These are phyloP conservation scores for Senna siamea DNA, from an alignment of 306 rosid genomes.

Conservation along the genomic window DNA sequence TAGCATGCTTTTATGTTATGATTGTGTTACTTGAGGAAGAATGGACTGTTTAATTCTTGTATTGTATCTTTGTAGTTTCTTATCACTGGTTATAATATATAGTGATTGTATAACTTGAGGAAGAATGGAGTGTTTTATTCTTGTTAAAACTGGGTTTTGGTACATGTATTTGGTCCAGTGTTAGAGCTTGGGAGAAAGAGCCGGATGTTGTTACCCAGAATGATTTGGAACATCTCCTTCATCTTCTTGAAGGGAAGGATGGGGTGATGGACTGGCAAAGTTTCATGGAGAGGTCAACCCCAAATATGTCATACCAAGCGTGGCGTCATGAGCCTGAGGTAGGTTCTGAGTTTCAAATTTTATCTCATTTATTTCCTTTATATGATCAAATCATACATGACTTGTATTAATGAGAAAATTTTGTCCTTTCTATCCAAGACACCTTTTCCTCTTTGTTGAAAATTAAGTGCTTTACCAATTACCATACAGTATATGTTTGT, in stretches of 20 bases:
- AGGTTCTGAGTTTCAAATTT: conserved; percentile 38
- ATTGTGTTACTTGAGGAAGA: conserved; percentile 23
- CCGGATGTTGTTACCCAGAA: conserved; percentile 63
- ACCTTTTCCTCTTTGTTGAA: conserved; percentile 18
- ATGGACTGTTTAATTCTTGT: conserved; percentile 27
- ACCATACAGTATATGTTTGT: neutral
- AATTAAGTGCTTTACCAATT: neutral
- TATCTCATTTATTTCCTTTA: conserved; percentile 23
- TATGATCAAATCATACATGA: conserved; percentile 22
- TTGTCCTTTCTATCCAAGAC: conserved; percentile 24
- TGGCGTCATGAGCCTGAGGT: conserved; percentile 99
- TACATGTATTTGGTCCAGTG: conserved; percentile 45
- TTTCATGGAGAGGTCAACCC: conserved; percentile 83
- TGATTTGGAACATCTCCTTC: conserved; percentile 81
- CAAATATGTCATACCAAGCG: conserved; percentile 80
- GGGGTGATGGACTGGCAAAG: conserved; percentile 88
- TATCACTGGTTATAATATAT: conserved; percentile 3
- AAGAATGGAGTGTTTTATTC: conserved; percentile 31
- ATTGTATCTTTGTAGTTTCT: conserved; percentile 9
- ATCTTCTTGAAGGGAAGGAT: conserved; percentile 74
- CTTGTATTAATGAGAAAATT: conserved; percentile 10
- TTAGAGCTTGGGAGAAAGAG: conserved; percentile 52
- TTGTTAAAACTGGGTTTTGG: conserved; percentile 36
- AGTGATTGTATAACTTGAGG: conserved; percentile 14
- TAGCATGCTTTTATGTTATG: conserved; percentile 1